Percentiles rank a stretch among this genome's conserved stretches.
phyloP scores from a whole-genome alignment of 106 monocot genomes.

The Allium sativum region DNA sequence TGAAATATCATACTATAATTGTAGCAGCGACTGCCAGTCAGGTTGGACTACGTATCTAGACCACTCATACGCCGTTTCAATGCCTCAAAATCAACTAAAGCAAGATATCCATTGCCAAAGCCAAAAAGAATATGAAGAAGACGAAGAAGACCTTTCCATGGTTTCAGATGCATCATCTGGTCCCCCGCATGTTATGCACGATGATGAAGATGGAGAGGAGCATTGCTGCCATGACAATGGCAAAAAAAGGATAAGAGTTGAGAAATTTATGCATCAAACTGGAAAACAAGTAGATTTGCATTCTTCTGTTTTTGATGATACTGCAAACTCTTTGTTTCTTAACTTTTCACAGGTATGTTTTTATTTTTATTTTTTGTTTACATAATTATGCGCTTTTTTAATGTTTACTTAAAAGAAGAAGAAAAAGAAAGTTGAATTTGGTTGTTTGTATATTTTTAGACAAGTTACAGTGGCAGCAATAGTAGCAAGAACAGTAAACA shows the following conservation, averaged over 20 bases:
- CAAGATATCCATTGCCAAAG: neutral
- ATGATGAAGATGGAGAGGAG: constrained; percentile 13
- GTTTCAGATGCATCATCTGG: constrained; percentile 97
- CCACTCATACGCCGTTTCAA: constrained; percentile 15
- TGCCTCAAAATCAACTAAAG: neutral
- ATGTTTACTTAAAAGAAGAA: neutral
- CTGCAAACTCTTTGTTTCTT: constrained; percentile 72
- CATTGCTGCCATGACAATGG: constrained; percentile 6
- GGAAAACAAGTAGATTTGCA: neutral
- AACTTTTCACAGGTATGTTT: constrained; percentile 29
- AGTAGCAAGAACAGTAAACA: constrained; percentile 8
- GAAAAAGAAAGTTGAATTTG: no score
- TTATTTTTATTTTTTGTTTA: neutral
- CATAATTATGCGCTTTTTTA: neutral
- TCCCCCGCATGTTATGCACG: constrained; percentile 45
- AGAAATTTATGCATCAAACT: neutral
- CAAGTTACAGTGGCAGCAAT: constrained; percentile 5
- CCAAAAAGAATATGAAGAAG: constrained; percentile 27
- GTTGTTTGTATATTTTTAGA: constrained; percentile 11
- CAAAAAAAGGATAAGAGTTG: constrained; percentile 38
- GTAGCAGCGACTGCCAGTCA: constrained; percentile 82
- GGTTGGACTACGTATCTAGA: constrained; percentile 90
- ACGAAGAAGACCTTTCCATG: constrained; percentile 82
- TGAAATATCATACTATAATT: constrained; percentile 26
- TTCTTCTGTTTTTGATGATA: constrained; percentile 47